Conservation (phyloP, 257 asterid species). For the Datura wrightii region DNA sequence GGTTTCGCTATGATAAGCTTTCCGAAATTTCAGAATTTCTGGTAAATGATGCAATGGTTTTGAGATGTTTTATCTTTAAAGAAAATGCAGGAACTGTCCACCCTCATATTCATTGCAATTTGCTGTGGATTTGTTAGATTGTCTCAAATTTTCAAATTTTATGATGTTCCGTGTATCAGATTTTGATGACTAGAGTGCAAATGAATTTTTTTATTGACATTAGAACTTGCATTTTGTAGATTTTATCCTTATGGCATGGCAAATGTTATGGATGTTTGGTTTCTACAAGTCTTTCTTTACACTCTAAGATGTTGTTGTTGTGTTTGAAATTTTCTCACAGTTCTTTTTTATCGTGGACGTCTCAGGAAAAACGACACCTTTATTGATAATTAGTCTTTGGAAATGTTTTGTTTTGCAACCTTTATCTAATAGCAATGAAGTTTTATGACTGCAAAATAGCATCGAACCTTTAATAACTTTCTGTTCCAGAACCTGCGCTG, state of each 20-base stretch:
- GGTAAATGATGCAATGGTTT: background rate
- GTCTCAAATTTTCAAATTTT: background rate
- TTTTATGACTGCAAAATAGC: background rate
- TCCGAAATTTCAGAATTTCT: background rate
- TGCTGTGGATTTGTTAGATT: background rate
- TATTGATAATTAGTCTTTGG: background rate
- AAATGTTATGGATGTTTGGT: background rate
- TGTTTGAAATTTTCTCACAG: background rate
- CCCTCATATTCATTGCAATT: background rate
- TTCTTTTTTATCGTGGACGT: background rate
- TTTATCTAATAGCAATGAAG: background rate
- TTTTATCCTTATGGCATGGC: background rate
- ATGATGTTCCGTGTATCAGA: background rate
- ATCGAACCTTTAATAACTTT: background rate
- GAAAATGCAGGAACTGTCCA: background rate
- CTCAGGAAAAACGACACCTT: background rate
- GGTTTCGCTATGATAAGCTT: background rate
- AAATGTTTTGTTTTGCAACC: background rate
- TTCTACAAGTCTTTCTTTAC: background rate
- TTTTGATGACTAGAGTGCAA: background rate
- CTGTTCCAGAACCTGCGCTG: background rate
- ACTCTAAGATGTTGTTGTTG: conserved; percentile 47
- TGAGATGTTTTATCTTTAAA: background rate
- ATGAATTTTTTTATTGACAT: background rate
- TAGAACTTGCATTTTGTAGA: background rate